These are phyloP conservation scores for Chaetothyriales sp. DNA, from an alignment of 2,329 filamentous ascomycete species.

Conservation along the genomic window DNA sequence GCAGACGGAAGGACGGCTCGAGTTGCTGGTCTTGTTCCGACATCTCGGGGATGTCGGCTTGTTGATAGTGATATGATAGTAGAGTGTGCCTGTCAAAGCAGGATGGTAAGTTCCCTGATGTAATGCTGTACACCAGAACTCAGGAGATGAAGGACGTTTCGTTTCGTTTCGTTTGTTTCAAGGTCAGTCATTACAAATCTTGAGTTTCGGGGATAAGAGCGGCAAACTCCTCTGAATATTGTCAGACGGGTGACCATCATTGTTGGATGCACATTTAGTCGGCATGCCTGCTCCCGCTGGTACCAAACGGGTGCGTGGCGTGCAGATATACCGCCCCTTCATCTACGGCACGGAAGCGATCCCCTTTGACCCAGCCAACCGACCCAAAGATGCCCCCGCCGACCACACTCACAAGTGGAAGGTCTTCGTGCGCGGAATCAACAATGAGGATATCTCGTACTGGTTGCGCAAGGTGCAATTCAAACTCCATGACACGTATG, in stretches of 20 bases:
- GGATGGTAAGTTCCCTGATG: not conserved
- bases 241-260: not conserved
- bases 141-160: no score
- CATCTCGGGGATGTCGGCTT: not conserved
- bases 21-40: not conserved
- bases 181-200: no score
- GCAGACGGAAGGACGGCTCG: slow-evolving; percentile 10
- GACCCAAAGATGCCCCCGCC: slow-evolving; percentile 59
- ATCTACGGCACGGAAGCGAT: slow-evolving; percentile 67
- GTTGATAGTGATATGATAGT: not conserved
- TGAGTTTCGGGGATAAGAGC: not conserved
- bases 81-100: no score
- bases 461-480: slow-evolving; percentile 97
- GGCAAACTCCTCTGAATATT: not conserved
- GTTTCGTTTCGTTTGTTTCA: no score
- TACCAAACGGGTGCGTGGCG: slow-evolving; percentile 38
- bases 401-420: slow-evolving; percentile 96
- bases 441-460: slow-evolving; percentile 80
- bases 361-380: slow-evolving; percentile 60
- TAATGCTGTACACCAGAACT: not conserved
- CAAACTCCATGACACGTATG: slow-evolving; percentile 93
- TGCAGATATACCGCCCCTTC: slow-evolving; percentile 34
- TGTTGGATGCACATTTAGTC: not conserved
- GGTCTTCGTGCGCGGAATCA: slow-evolving; percentile 80
- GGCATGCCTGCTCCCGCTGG: slow-evolving; percentile 38